Conservation (phyloP, 2,329 filamentous ascomycete genomes). For the Talaromyces funiculosus region DNA sequence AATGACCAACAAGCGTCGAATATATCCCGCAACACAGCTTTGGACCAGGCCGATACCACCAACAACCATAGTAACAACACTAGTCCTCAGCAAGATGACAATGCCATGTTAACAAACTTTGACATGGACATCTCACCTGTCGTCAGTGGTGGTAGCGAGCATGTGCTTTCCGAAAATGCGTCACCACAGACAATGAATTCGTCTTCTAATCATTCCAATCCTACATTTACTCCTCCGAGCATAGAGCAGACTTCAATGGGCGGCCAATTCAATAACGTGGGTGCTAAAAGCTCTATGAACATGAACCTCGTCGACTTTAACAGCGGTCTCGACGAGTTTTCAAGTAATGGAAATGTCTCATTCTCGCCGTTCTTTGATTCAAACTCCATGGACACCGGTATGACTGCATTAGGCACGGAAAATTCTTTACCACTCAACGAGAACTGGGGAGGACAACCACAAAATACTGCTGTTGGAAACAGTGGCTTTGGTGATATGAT, state of each 20-base stretch:
- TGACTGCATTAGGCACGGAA: slow-evolving; percentile 19
- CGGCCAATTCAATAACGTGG: neutral
- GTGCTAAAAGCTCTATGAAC: neutral
- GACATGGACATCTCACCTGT: slow-evolving; percentile 32
- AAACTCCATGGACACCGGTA: slow-evolving; percentile 11
- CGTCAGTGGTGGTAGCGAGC: slow-evolving; percentile 25
- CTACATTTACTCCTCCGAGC: slow-evolving; percentile 28
- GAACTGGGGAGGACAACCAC: slow-evolving; percentile 22
- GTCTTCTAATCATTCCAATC: slow-evolving; percentile 35
- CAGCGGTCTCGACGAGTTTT: neutral
- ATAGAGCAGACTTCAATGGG: slow-evolving; percentile 19
- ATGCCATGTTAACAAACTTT: slow-evolving; percentile 17
- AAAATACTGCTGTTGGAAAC: neutral
- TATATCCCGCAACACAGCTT: neutral
- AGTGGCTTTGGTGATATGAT: slow-evolving; percentile 1
- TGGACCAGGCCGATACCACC: neutral
- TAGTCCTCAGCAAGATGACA: slow-evolving; percentile 7
- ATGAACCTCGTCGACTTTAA: neutral
- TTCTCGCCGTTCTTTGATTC: slow-evolving; percentile 9
- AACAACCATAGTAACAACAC: slow-evolving; percentile 7
- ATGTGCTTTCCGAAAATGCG: slow-evolving; percentile 28
- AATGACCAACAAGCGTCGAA: neutral
- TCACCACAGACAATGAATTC: slow-evolving; percentile 33
- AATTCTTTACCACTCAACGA: slow-evolving; percentile 23
- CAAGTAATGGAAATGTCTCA: neutral